These are phyloP conservation scores for Teratosphaeriaceae sp. DNA, from an alignment of 2,329 filamentous ascomycete genomes.

Conservation along the genomic window DNA sequence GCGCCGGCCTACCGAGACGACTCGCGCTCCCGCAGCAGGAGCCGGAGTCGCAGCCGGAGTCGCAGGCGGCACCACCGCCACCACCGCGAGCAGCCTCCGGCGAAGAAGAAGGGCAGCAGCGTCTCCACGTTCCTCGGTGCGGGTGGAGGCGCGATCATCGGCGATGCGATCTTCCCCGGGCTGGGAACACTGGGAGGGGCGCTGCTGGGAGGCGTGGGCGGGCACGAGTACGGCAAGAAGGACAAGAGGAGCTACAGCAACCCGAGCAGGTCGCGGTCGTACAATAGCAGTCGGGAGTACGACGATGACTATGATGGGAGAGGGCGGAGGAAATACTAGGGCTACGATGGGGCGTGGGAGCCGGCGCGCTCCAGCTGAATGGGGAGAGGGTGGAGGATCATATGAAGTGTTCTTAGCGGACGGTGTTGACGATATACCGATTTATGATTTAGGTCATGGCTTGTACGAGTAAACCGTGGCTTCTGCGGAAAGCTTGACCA, in stretches of 20 bases:
- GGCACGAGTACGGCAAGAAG: slow-evolving; percentile 35
- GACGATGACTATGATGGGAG: slow-evolving; percentile 12
- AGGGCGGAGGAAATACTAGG: slow-evolving; percentile 15
- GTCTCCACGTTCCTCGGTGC: slow-evolving; percentile 39
- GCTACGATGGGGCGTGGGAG: too few species aligned
- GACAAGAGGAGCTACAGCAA: slow-evolving; percentile 21
- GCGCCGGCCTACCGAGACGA: slow-evolving; percentile 6
- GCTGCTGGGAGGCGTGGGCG: slow-evolving; percentile 37
- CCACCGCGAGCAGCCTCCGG: slow-evolving; percentile 12
- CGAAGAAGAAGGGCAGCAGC: slow-evolving; percentile 14
- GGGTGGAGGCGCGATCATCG: slow-evolving; percentile 38
- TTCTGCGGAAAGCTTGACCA: too few species aligned
- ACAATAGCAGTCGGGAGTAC: slow-evolving; percentile 14
- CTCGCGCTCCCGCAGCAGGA: slow-evolving; percentile 9
- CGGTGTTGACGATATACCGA: too few species aligned
- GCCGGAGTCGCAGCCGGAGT: slow-evolving; percentile 17
- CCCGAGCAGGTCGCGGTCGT: slow-evolving; percentile 6
- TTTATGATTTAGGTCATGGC: too few species aligned
- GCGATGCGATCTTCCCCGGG: slow-evolving; percentile 40
- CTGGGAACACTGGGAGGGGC: slow-evolving; percentile 34
- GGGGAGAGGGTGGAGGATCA: too few species aligned
- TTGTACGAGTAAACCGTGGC: too few species aligned
- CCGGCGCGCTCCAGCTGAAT: too few species aligned
- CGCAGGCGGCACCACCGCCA: slow-evolving; percentile 16
- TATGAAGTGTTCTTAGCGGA: too few species aligned